Conservation (phyloP, 2,329 filamentous ascomycete species). For the Talaromyces sp. region DNA sequence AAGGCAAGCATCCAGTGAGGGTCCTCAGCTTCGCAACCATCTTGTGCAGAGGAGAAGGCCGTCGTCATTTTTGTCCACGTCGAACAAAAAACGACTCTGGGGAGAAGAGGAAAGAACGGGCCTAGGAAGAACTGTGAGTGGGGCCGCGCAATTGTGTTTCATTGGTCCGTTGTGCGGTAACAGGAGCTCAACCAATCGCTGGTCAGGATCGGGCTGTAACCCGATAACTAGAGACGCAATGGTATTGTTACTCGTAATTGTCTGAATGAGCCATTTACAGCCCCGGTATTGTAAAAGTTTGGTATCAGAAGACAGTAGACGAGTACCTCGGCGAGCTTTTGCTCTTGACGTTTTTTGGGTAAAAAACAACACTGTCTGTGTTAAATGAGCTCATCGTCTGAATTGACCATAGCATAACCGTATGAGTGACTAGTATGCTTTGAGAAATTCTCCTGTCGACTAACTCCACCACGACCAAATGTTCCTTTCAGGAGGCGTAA, state of each 20-base stretch:
- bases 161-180: not conserved
- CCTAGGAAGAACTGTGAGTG: not conserved
- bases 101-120: not conserved
- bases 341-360: no score
- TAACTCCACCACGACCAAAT: not conserved
- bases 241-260: not conserved
- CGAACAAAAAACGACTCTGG: not conserved
- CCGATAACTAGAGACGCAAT: not conserved
- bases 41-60: not conserved
- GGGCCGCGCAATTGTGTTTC: constrained; percentile 1
- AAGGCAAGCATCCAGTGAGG: constrained; percentile 4
- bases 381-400: no score
- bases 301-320: no score
- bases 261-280: not conserved
- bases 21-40: constrained; percentile 9
- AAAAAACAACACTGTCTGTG: no score
- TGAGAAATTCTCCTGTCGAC: no score
- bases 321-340: no score
- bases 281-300: not conserved
- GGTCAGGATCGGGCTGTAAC: not conserved
- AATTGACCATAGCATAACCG: no score
- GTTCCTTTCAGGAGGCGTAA: not conserved
- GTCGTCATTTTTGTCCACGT: not conserved
- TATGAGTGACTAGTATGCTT: no score
- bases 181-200: not conserved